Evolutionary conservation across 192 early-diverging fungal genomes (phyloP).

Genomic region (Coemansia sp.): DNA sequence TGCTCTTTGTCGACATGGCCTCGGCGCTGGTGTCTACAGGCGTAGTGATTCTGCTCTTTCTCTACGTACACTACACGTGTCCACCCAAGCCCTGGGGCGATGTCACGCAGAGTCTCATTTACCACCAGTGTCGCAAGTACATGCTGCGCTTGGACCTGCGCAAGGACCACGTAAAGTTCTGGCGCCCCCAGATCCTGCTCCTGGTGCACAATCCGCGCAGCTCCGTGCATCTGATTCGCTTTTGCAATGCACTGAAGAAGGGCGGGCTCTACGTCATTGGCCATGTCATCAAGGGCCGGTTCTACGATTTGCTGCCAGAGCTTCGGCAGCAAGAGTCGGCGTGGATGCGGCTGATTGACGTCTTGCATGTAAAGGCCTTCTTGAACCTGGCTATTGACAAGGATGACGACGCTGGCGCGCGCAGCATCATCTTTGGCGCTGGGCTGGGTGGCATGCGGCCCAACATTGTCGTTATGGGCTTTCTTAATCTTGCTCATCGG

Average conservation of each 20-base stretch:
- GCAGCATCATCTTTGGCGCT: conserved; percentile 59
- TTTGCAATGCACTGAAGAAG: conserved; percentile 69
- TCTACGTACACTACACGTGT: conserved; percentile 63
- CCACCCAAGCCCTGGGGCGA: conserved; percentile 71
- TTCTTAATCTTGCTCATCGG: conserved; percentile 38
- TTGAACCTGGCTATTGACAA: conserved; percentile 57
- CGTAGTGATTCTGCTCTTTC: conserved; percentile 57
- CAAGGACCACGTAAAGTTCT: conserved; percentile 70
- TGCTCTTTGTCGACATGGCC: conserved; percentile 57
- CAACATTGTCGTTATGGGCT: conserved; percentile 65
- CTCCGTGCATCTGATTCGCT: conserved; percentile 58
- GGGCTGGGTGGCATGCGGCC: conserved; percentile 69
- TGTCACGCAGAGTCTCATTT: conserved; percentile 66
- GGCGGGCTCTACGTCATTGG: conserved; percentile 67
- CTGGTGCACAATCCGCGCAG: conserved; percentile 61
- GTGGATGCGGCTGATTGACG: conserved; percentile 63
- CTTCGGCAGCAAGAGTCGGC: conserved; percentile 52
- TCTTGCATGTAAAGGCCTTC: conserved; percentile 62
- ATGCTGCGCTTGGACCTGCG: conserved; percentile 60
- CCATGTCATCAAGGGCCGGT: conserved; percentile 59
- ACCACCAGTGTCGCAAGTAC: conserved; percentile 71
- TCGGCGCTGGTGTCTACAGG: conserved; percentile 52
- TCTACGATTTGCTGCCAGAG: conserved; percentile 54
- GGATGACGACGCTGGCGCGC: conserved; percentile 53
- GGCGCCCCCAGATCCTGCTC: conserved; percentile 68